Conservation (phyloP, 768 basidiomycete genomes). For the Pisolithus sp. region DNA sequence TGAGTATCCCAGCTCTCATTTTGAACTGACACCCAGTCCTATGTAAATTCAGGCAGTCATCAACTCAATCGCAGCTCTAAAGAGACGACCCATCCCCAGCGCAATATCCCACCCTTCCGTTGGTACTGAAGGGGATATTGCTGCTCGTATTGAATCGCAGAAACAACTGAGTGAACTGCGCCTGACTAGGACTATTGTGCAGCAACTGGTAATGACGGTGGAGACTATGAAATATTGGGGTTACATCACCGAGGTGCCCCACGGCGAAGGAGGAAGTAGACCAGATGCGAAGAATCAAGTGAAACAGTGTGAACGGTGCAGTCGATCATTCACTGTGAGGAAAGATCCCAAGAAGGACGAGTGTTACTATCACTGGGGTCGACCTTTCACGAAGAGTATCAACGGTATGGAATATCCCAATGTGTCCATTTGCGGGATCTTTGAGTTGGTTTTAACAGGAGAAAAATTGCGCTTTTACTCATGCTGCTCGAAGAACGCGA, state of each 20-base stretch:
- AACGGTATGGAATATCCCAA: slow-evolving; percentile 45
- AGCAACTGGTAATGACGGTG: slow-evolving; percentile 51
- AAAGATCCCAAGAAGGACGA: slow-evolving; percentile 48
- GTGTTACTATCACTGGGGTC: slow-evolving; percentile 85
- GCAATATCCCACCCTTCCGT: slow-evolving; percentile 62
- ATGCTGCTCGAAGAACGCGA: slow-evolving; percentile 68
- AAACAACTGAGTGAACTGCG: slow-evolving; percentile 48
- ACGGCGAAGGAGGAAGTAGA: slow-evolving; percentile 53
- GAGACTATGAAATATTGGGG: slow-evolving; percentile 60
- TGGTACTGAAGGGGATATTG: slow-evolving; percentile 65
- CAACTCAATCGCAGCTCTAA: slow-evolving; percentile 43
- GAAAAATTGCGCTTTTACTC: slow-evolving; percentile 63
- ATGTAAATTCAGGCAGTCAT: slow-evolving; percentile 40
- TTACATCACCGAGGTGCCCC: slow-evolving; percentile 65
- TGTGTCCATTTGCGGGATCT: not conserved
- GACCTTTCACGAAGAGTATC: slow-evolving; percentile 49
- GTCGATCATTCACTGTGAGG: slow-evolving; percentile 60
- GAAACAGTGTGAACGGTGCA: slow-evolving; percentile 76
- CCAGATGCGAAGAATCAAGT: slow-evolving; percentile 59
- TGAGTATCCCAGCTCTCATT: slow-evolving; percentile 27
- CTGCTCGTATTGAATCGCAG: slow-evolving; percentile 46
- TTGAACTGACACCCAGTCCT: slow-evolving; percentile 2
- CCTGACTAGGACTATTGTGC: slow-evolving; percentile 47
- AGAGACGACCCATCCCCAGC: slow-evolving; percentile 49
- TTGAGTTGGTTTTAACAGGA: slow-evolving; percentile 34